Evolutionary conservation across 176 grass and related monocot genomes (phyloP).

Genomic region (Chloris gayana): DNA sequence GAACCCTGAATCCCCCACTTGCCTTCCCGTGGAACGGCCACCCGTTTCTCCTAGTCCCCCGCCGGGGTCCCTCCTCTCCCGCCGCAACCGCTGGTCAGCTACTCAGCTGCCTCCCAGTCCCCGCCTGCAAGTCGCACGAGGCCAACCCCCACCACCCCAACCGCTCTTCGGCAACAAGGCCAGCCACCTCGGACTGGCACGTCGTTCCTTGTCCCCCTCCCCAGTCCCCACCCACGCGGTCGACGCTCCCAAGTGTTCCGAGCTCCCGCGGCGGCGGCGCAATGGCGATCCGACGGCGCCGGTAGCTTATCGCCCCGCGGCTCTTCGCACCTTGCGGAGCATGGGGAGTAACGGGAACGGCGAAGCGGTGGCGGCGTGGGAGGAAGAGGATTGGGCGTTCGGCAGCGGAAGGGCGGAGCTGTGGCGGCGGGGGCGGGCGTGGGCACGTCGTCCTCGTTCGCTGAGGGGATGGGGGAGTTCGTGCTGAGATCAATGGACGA

Average conservation of each 20-base stretch:
- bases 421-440: not conserved
- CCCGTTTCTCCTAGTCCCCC: not conserved
- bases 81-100: not conserved
- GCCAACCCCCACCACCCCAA: not conserved
- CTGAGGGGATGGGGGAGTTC: conserved; percentile 54
- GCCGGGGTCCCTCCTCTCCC: not conserved
- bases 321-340: not conserved
- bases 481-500: conserved; percentile 65
- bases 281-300: conserved; percentile 23
- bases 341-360: conserved; percentile 67
- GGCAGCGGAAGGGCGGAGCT: conserved; percentile 35
- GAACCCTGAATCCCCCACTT: not conserved
- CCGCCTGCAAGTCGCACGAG: conserved; percentile 6
- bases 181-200: conserved; percentile 13
- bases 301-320: conserved; percentile 9
- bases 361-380: conserved; percentile 38
- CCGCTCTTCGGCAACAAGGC: conserved; percentile 19
- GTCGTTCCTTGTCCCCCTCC: not conserved
- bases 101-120: not conserved
- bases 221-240: not conserved
- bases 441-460: conserved; percentile 44
- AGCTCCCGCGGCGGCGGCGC: conserved; percentile 10
- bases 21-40: not conserved
- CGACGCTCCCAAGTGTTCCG: conserved; percentile 10
- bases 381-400: conserved; percentile 37